Evolutionary conservation across 768 basidiomycete genomes (phyloP), one percentile per base, ranked within the genome.

Genomic region (Macrolepiota dolichaula): DNA sequence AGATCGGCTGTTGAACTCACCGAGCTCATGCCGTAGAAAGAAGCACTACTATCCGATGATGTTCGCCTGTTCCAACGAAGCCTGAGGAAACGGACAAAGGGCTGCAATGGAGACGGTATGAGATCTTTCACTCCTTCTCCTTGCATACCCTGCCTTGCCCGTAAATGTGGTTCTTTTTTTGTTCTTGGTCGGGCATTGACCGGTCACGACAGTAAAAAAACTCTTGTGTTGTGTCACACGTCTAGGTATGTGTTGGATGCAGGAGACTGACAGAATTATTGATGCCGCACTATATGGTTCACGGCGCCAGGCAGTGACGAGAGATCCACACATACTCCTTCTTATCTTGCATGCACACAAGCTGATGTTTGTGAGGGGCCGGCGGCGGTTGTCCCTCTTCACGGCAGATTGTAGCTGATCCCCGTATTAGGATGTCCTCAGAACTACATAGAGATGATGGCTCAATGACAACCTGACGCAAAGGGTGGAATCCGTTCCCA

Each of bases 331-430:
- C 37, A 47, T 1, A n/a, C n/a, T n/a, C n/a, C n/a, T n/a, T n/a
- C n/a, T n/a, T n/a, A n/a, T n/a, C n/a, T n/a, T n/a, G n/a, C n/a
- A 36, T 54, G 24, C 12, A 36, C 7, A 15, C 22, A 36, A 54
- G 37, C 36, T 54, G n/a, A 19, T 38, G 24, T 17, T 11, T 19
- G 19, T 25, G 40, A 32, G 29, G 29, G 47, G 57, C 38, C 57
- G 57, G 38, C 57, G 57, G 57, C 57, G 57, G 57, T 50, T 22
- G 15, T 32, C 46, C 17, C 22, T 27, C 47, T 37, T 58, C 32
- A 19, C 37, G 13, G 47, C 47, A 58, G 47, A 46, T n/a, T 55
- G 55, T 15, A 17, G 11, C 22, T 19, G 27, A 36, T 22, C 44
- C 44, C 29, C 35, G 47, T 10, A 44, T 47, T 46, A 6, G 12